These are phyloP conservation scores for Globisporangium paddicum DNA, from an alignment of 352 stramenopile genomes.

Conservation along the genomic window DNA sequence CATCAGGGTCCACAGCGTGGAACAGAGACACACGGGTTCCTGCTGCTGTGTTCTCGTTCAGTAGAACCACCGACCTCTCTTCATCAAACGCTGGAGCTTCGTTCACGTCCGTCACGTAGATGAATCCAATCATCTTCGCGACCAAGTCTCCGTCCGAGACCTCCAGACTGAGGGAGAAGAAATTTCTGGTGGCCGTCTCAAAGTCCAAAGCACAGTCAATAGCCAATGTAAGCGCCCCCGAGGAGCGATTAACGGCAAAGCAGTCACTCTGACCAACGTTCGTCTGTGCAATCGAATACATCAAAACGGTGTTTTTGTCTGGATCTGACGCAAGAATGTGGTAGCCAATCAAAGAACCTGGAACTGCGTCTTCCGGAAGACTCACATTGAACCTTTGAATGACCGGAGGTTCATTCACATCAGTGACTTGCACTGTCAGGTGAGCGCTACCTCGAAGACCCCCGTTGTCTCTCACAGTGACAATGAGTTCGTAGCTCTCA, in stretches of 20 bases:
- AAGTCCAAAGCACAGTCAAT: slow-evolving; percentile 18
- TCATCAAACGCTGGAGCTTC: slow-evolving; percentile 17
- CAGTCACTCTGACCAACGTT: slow-evolving; percentile 1
- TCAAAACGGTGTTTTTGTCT: not conserved
- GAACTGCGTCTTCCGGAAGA: not conserved
- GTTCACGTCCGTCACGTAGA: slow-evolving; percentile 41
- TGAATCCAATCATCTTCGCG: slow-evolving; percentile 7
- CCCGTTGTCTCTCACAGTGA: slow-evolving; percentile 5
- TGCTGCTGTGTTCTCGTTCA: slow-evolving; percentile 6
- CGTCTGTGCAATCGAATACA: slow-evolving; percentile 5
- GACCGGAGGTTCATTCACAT: slow-evolving; percentile 8
- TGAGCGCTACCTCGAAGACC: not conserved
- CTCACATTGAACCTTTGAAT: slow-evolving; percentile 5
- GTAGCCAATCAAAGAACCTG: not conserved
- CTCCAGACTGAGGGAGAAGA: slow-evolving; percentile 19
- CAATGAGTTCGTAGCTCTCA: not conserved
- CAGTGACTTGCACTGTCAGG: not conserved
- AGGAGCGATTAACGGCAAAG: slow-evolving; percentile 2
- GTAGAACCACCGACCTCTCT: not conserved
- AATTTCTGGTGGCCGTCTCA: slow-evolving; percentile 14
- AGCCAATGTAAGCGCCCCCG: slow-evolving; percentile 1
- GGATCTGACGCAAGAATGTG: slow-evolving; percentile 1
- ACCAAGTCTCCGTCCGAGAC: slow-evolving; percentile 36
- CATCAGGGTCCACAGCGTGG: slow-evolving; percentile 31
- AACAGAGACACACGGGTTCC: slow-evolving; percentile 17